phyloP scores from a whole-genome alignment of 805 yeast species.

The Ogataea thermomethanolica region DNA sequence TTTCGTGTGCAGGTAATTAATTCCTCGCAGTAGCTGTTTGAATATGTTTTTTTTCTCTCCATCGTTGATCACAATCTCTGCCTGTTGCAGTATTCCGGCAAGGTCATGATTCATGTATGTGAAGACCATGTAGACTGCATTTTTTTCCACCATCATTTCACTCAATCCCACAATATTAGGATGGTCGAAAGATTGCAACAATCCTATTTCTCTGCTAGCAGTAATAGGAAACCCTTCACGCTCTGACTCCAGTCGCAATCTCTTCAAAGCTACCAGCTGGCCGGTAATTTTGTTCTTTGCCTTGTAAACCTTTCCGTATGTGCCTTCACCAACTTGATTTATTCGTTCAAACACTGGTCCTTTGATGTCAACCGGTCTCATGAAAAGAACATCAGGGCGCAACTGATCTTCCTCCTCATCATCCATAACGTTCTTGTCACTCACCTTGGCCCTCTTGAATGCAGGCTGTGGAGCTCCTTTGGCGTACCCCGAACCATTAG shows the following conservation, averaged over 20 bases:
- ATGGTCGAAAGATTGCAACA: slow-evolving; percentile 80
- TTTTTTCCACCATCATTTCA: slow-evolving; percentile 85
- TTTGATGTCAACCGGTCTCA: slow-evolving; percentile 23
- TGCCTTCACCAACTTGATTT: slow-evolving; percentile 97
- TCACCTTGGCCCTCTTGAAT: slow-evolving; percentile 19
- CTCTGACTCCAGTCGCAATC: slow-evolving; percentile 78
- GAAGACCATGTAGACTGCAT: slow-evolving; percentile 81
- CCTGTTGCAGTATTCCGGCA: slow-evolving; percentile 80
- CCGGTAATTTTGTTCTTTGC: slow-evolving; percentile 70
- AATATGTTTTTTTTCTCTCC: slow-evolving; percentile 67
- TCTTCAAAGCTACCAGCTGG: slow-evolving; percentile 80
- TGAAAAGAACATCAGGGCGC: slow-evolving; percentile 16
- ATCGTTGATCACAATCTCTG: slow-evolving; percentile 56
- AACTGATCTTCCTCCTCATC: slow-evolving; percentile 17
- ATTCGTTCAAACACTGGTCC: slow-evolving; percentile 60
- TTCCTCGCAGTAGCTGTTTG: slow-evolving; percentile 63
- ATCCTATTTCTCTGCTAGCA: slow-evolving; percentile 84
- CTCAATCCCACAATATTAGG: slow-evolving; percentile 73
- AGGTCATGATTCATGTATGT: slow-evolving; percentile 93
- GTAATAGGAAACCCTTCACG: slow-evolving; percentile 96
- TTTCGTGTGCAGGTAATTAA: slow-evolving; percentile 63
- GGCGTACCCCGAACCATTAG: neutral
- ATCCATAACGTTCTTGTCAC: slow-evolving; percentile 19
- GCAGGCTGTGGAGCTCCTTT: slow-evolving; percentile 9
- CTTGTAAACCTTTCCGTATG: slow-evolving; percentile 94